A percentile compares a stretch with the other conserved stretches of the same genome.
These are phyloP conservation scores for Chlorella vulgaris DNA, from an alignment of 139 green algal genomes.

Conservation along the genomic window DNA sequence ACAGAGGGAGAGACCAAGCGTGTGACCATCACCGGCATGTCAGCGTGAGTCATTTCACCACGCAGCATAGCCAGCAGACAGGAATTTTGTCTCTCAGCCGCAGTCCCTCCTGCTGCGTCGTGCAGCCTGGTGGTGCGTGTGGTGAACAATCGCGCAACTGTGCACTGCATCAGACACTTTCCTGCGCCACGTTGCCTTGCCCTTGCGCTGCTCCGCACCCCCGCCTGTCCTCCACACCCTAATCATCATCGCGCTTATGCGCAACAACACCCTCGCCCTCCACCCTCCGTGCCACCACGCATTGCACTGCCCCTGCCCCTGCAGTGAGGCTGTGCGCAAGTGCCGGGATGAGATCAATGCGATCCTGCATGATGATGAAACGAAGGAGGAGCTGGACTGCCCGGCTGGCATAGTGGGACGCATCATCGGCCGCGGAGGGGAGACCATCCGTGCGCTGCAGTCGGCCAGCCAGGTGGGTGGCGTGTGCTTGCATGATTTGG, in stretches of 20 bases:
- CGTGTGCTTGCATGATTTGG: no score
- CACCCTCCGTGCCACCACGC: neutral
- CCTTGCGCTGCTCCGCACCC: no score
- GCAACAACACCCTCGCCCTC: no score
- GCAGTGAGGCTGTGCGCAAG: constrained; percentile 21
- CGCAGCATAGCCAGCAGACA: neutral
- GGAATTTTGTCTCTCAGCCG: neutral
- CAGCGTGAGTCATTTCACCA: neutral
- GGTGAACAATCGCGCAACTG: no score
- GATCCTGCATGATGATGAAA: constrained; percentile 52
- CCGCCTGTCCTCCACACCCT: no score
- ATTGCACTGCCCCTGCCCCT: neutral
- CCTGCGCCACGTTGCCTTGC: no score
- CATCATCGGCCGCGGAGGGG: constrained; percentile 93
- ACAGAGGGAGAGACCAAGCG: constrained; percentile 68
- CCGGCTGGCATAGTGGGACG: constrained; percentile 86
- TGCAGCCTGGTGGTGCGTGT: no score
- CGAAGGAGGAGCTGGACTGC: constrained; percentile 65
- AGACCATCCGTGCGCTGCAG: constrained; percentile 98
- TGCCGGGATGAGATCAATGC: constrained; percentile 24
- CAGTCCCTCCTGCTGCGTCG: no score
- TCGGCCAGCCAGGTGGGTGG: constrained; percentile 59
- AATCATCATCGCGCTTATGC: no score
- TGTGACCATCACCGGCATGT: constrained; percentile 71
- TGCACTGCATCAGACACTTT: no score